Evolutionary conservation across 1,284 basidiomycete species (phyloP), one percentile per base, ranked within the genome.

Genomic region (Melampsora larici-populina): DNA sequence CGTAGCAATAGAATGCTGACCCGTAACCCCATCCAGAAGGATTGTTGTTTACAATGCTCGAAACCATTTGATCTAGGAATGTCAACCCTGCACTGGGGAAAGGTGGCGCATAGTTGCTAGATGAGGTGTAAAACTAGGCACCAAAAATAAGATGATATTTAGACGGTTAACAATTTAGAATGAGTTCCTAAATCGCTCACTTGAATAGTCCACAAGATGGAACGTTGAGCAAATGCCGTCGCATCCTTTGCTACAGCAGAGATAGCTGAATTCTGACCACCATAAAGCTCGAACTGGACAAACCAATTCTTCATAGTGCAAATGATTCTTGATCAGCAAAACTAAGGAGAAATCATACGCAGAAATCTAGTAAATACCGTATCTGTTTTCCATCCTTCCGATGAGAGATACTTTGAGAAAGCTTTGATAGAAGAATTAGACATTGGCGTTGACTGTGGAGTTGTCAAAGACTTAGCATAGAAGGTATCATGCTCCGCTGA

Each of bases 381-480:
- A 36, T 78, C 65, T 6, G 79, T 78, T 1, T 72, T 26, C 1
- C 17, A 58, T n/a, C 80, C 80, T n/a, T 79, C 70, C 5, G 65
- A 72, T 68, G 70, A 79, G 11, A 81, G 51, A 65, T 82, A 82
- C 60, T 80, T 78, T 58, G 80, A 79, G 71, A 80, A 82, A 26
- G 70, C 69, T 7, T 62, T 29, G 8, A 80, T 21, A 18, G 80
- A 78, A 31, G 77, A 63, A 15, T 75, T 36, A 29, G 79, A 75
- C 51, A 82, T 49, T 15, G 80, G 80, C 17, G 40, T 26, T 1
- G 68, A 65, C 64, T 75, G 64, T 18, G 81, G 81, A 18, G 80
- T 82, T 67, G 81, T 80, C 43, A 82, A 69, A 17, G 62, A 69
- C 77, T 82, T 81, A 31, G 81, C 80, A 65, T 80, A 81, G 69